Evolutionary conservation across 2,329 filamentous ascomycete species (phyloP), one percentile per base, ranked within the genome.

Genomic region (Pyricularia sp.): DNA sequence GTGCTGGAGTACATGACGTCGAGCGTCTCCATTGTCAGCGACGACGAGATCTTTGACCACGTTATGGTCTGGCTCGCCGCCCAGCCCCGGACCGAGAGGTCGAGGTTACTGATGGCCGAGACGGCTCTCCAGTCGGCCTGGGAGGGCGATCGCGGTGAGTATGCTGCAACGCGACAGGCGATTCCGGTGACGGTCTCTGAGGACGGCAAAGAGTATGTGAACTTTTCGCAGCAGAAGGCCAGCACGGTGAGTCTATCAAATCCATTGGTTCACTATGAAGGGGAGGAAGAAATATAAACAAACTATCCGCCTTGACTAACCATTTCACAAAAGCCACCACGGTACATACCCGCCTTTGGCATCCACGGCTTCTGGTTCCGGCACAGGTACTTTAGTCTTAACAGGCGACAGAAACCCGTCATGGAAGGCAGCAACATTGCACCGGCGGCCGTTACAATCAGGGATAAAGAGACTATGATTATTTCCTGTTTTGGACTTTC

Each of bases 201-300:
- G 58, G 79, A 79, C 17, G 79, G 77, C 2, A 50, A 28, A n/a
- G 78, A 77, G n/a, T 86, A 84, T 72, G 82, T 87, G 66, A 88
- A 88, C 74, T 88, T 88, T 76, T 85, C 85, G 3, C 85, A 84
- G 70, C 84, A 87, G 70, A 83, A 85, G 70, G 83, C 84, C 12
- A 82, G 82, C 75, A 79, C 81, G 50, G 81, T 82, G 71, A 75
- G 80, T 64, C 17, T 14, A 2, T 65, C 20, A 17, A 10, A n/a
- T 20, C 20, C 55, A 28, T 10, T 5, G 12, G 36, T 36, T 36
- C 14, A 23, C 17, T 50, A 4, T 20, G 31, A 42, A 28, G 12
- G 17, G 17, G 17, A 50, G n/a, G n/a, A 17, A 20, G 10, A 17
- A 28, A 30, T 6, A 33, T 3, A 20, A 28, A 10, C 2, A 31